These are phyloP conservation scores for Tetrahymena thermophila DNA, from an alignment of 73 alveolate species.

Conservation along the genomic window DNA sequence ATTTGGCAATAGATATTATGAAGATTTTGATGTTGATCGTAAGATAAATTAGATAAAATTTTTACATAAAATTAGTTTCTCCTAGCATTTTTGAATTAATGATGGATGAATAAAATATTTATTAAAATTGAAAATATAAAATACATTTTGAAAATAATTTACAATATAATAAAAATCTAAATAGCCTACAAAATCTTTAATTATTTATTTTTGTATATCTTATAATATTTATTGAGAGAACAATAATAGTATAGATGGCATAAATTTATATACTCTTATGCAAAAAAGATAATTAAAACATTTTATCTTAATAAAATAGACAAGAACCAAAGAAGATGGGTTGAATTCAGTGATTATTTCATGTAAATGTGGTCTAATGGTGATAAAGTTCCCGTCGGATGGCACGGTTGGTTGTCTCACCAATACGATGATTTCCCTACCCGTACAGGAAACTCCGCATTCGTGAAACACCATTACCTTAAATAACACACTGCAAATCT, in stretches of 20 bases:
- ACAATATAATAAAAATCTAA: no score
- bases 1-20: conserved; percentile 41
- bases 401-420: conserved; percentile 51
- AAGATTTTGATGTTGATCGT: conserved; percentile 45
- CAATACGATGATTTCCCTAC: conserved; percentile 38
- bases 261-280: not conserved
- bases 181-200: no score
- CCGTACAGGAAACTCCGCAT: conserved; percentile 31
- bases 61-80: not conserved
- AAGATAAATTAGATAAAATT: not conserved
- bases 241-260: not conserved
- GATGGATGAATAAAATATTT: not conserved
- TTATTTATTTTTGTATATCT: no score
- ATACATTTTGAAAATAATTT: no score
- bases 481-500: conserved; percentile 24
- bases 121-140: no score
- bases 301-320: not conserved
- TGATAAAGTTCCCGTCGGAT: conserved; percentile 31
- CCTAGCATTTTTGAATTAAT: not conserved
- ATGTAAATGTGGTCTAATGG: conserved; percentile 23
- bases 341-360: conserved; percentile 37
- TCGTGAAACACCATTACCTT: conserved; percentile 18
- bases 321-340: conserved; percentile 45
- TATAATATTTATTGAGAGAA: not conserved
- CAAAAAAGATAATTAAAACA: not conserved